Percentiles rank a stretch among this genome's conserved stretches.
Evolutionary conservation across 345 rosid genomes (phyloP).

Genomic region (Theobroma cacao): DNA sequence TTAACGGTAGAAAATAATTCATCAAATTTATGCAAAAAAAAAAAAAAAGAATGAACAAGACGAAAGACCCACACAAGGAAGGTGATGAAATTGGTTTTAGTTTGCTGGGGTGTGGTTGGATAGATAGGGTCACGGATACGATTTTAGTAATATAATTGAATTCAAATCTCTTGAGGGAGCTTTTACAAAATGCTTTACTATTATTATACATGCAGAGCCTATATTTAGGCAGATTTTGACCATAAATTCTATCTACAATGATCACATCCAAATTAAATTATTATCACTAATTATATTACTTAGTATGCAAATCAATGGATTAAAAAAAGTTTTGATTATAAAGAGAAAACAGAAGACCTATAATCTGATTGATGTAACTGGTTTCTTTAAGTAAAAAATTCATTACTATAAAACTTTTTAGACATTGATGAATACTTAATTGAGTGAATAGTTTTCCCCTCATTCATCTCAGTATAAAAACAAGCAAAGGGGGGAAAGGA

Average conservation of each 20-base stretch:
- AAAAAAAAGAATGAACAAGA: too few relatives aligned
- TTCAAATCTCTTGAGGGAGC: neutral
- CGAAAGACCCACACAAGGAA: too few relatives aligned
- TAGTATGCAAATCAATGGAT: neutral
- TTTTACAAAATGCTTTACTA: neutral
- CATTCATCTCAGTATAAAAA: neutral
- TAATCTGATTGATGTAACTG: neutral
- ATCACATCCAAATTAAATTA: neutral
- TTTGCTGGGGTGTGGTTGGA: too few relatives aligned
- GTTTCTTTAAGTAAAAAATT: neutral
- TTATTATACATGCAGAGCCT: neutral
- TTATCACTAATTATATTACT: neutral
- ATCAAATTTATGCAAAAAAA: too few relatives aligned
- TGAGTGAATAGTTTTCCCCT: neutral
- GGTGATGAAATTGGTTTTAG: too few relatives aligned
- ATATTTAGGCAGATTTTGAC: neutral
- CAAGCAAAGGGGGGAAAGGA: neutral
- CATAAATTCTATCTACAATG: neutral
- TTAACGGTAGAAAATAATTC: neutral
- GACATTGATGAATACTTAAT: conserved; percentile 2
- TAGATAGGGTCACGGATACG: too few relatives aligned
- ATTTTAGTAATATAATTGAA: too few relatives aligned
- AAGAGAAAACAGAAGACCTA: neutral
- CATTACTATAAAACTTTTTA: neutral
- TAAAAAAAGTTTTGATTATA: neutral